Base-by-base conservation (phyloP, 306 rosid species). In the Cucumis melo region DNA sequence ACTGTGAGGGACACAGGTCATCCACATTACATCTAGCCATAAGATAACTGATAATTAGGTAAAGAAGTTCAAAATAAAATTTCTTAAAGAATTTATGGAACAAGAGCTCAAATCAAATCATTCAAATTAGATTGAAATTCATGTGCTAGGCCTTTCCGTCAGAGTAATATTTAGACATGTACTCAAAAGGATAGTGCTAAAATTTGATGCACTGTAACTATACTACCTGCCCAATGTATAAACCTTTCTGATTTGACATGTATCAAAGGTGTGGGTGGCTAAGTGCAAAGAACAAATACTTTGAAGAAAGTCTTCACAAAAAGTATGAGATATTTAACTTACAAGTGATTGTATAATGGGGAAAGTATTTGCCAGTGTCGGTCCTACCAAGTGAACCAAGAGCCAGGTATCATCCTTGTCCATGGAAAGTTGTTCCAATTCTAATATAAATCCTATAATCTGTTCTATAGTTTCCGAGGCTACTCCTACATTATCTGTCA, bases 331-430 rank as follows among this genome's bases (percentile, higher is more conserved):
- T 72, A 74, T 68, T 78, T 57, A 80, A 89, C 98, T 91, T 87
- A 94, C 98, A 72, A 83, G 86, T 77, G 92, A 87, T 86, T 55
- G 81, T 83, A 94, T 91, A 80, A 78, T 46, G 8, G 91, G 80
- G 82, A 94, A 94, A 76, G 86, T 87, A 76, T 85, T 87, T 0
- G 89, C 87, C 85, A 94, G 76, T 85, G 83, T 83, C 54, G 98
- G 98, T 87, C 98, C 98, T 27, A 94, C 93, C 77, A 93, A 73
- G 79, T 73, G 85, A 64, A 72, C 86, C 93, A 94, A 81, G 21
- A 96, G 95, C 98, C 98, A 94, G 81, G 78, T 82, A 87, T 81
- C 92, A 90, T 89, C 89, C 84, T 79, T 83, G 79, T 79, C 84
- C 82, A 83, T 74, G 12, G 95, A 88, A 83, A 82, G 89, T 79